These are phyloP conservation scores for Pseudozyma flocculosa DNA, from an alignment of 1,284 basidiomycete species.

Conservation along the genomic window DNA sequence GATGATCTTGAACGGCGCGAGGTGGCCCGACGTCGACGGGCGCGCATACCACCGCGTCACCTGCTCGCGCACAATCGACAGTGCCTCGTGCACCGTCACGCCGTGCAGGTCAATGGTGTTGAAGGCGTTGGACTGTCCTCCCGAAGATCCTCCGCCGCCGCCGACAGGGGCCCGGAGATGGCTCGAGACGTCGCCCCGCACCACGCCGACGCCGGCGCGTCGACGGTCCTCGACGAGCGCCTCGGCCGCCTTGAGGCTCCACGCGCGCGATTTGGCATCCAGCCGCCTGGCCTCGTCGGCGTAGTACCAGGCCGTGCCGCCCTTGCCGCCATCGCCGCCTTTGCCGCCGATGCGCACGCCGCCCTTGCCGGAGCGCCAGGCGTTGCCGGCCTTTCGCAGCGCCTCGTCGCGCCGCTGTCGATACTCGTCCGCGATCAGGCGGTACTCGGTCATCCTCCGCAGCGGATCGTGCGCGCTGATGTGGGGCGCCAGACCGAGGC, in stretches of 20 bases:
- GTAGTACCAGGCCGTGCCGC: slow-evolving; percentile 47
- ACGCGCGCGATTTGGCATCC: slow-evolving; percentile 54
- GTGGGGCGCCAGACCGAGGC: slow-evolving; percentile 12
- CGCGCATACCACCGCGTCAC: slow-evolving; percentile 50
- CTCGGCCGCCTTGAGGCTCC: slow-evolving; percentile 53
- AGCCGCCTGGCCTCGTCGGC: slow-evolving; percentile 57
- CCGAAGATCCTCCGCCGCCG: slow-evolving; percentile 1
- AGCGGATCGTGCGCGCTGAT: slow-evolving; percentile 21
- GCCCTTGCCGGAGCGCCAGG: slow-evolving; percentile 28
- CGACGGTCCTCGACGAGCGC: slow-evolving; percentile 54
- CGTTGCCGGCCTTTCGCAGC: slow-evolving; percentile 47
- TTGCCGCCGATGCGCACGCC: slow-evolving; percentile 23
- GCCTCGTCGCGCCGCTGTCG: slow-evolving; percentile 52
- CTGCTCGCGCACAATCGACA: slow-evolving; percentile 54
- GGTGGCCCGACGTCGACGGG: slow-evolving; percentile 11
- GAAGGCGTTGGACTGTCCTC: slow-evolving; percentile 8
- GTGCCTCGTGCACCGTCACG: slow-evolving; percentile 56
- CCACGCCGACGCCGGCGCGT: slow-evolving; percentile 21
- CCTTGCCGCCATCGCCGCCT: slow-evolving; percentile 18
- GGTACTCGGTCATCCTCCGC: slow-evolving; percentile 34
- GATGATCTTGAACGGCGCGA: slow-evolving; percentile 54
- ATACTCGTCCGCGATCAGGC: slow-evolving; percentile 44
- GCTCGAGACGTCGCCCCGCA: slow-evolving; percentile 1
- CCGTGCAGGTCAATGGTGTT: slow-evolving; percentile 57
- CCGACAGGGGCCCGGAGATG: no score